Percentiles rank a stretch among this genome's conserved stretches.
phyloP scores from a whole-genome alignment of 176 grass and related monocot genomes.

The Oryza rufipogon region DNA sequence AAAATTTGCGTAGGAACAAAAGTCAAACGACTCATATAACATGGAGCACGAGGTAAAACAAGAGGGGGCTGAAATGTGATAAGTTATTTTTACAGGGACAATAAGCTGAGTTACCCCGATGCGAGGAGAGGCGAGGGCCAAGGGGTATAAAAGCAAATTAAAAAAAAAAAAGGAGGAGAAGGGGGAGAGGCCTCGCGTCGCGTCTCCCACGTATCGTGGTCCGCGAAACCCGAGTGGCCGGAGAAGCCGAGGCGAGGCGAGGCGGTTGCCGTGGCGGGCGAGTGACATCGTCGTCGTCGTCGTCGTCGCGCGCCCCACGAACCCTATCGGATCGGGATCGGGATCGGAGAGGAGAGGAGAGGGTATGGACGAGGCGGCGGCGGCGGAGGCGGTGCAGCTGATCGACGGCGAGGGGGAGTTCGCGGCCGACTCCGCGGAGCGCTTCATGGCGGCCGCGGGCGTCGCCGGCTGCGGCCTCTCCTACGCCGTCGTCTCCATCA shows the following conservation, averaged over 20 bases:
- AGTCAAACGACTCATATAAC: too few relatives aligned
- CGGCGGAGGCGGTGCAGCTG: slow-evolving; percentile 53
- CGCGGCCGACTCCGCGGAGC: slow-evolving; percentile 49
- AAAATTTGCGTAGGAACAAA: too few relatives aligned
- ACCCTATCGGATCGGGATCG: background rate
- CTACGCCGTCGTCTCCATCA: slow-evolving; percentile 74
- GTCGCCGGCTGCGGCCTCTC: slow-evolving; percentile 61
- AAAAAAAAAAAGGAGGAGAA: background rate
- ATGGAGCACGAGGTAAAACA: too few relatives aligned
- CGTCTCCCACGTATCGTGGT: slow-evolving; percentile 32
- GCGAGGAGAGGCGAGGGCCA: background rate
- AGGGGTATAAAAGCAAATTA: slow-evolving; percentile 27
- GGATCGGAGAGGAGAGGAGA: background rate
- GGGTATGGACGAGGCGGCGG: slow-evolving; percentile 28
- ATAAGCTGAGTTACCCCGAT: background rate
- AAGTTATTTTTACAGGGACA: background rate
- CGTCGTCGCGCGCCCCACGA: background rate
- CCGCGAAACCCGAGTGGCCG: slow-evolving; percentile 51
- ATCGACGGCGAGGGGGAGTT: slow-evolving; percentile 68
- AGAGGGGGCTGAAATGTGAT: background rate
- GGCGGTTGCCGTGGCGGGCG: slow-evolving; percentile 2
- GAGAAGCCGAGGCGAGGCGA: slow-evolving; percentile 32
- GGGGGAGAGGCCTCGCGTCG: background rate
- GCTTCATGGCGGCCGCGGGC: slow-evolving; percentile 52
- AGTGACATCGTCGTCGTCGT: too few relatives aligned